Evolutionary conservation across 192 early-diverging fungal species (phyloP).

Genomic region (Coemansia reversa): DNA sequence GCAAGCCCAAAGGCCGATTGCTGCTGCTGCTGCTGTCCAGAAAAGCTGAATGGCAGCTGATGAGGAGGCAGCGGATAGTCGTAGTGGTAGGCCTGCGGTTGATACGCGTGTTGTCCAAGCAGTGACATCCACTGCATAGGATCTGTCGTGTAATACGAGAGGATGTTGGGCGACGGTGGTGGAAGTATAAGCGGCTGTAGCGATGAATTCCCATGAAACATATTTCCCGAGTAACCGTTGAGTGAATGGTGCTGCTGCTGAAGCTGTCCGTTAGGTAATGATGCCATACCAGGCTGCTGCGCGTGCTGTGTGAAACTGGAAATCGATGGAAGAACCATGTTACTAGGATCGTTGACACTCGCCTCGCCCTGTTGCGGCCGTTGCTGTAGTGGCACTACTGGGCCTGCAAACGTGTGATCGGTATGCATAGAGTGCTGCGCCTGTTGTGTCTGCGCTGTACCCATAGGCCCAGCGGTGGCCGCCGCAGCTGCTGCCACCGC

Average conservation of each 20-base stretch:
- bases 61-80: constrained; percentile 39
- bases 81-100: constrained; percentile 46
- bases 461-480: constrained; percentile 1
- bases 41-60: constrained; percentile 25
- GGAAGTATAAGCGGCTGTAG: constrained; percentile 53
- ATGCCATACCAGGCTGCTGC: constrained; percentile 11
- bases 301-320: constrained; percentile 10
- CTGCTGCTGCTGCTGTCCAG: constrained; percentile 20
- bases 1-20: constrained; percentile 15
- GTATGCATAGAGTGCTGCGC: constrained; percentile 16
- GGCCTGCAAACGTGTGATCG: constrained; percentile 26
- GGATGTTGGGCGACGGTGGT: constrained; percentile 55
- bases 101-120: constrained; percentile 38
- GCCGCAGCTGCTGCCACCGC: constrained; percentile 21
- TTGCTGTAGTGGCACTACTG: constrained; percentile 17
- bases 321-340: constrained; percentile 22
- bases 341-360: constrained; percentile 1
- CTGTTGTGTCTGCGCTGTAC: constrained; percentile 9
- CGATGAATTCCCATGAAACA: constrained; percentile 25
- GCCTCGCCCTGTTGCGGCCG: constrained; percentile 3
- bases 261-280: constrained; percentile 2
- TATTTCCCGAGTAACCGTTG: constrained; percentile 15
- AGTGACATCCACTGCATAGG: constrained; percentile 49
- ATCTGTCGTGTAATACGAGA: constrained; percentile 54
- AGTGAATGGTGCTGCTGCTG: constrained; percentile 11